Base-by-base conservation (phyloP, 768 basidiomycete species). In the Boletellus ananas region DNA sequence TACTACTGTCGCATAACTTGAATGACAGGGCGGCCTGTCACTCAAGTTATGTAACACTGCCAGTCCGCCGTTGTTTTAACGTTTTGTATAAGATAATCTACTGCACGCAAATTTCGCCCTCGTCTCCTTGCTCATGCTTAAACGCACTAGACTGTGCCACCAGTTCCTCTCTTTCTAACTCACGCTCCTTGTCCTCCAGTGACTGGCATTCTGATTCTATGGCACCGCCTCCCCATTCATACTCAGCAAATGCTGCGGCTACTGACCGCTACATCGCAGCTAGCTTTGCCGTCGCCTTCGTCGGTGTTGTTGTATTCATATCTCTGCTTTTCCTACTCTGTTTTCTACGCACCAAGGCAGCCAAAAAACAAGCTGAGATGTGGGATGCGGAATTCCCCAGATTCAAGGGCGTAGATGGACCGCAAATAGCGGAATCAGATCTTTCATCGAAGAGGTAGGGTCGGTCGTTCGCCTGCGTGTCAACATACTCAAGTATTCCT, bases 191-290 rank as follows among this genome's bases (percentile, higher is more conserved):
- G 10, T 27, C 35, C 31, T 43, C 8, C n/a, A 41, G n/a, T n/a
- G n/a, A n/a, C 31, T 29, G n/a, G 23, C 25, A 37, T 40, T 20
- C 43, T 17, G 33, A 50, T 13, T 46, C 31, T 17, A 68, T 67
- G 58, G 58, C 49, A 5, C 20, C 49, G 20, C 18, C 35, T 11
- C 16, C 21, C 6, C 12, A 42, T 18, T 36, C 49, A 10, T 9
- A 9, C 21, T 37, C 34, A 29, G n/a, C 14, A 7, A 23, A 23
- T 14, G 14, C 42, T 49, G 40, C 11, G 17, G 23, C 49, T 7
- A 55, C 51, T 39, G 65, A 74, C 6, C 61, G 73, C 18, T 72
- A 75, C 56, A 75, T 84, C 42, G 77, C 67, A 46, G 84, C 79
- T 6, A 74, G 85, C 57, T 67, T 72, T 4, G 41, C 55, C 11